Evolutionary conservation across 164 flowering plant genomes (phyloP).

Genomic region (Warburgia ugandensis): DNA sequence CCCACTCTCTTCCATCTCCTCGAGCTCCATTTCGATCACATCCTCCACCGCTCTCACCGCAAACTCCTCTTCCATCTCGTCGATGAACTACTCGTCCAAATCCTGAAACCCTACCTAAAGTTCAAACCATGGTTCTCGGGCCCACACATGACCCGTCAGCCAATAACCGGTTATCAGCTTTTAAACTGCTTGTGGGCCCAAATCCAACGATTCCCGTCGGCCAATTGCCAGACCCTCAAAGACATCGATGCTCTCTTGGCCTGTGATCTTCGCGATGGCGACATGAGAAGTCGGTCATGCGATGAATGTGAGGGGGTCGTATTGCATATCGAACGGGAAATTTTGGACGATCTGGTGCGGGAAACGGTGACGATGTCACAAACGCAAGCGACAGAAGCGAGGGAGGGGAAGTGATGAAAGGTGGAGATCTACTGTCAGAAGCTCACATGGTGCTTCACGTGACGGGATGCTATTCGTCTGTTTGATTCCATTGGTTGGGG

Average conservation of each 20-base stretch:
- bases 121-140: slow-evolving; percentile 29
- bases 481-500: no score
- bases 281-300: neutral
- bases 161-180: slow-evolving; percentile 31
- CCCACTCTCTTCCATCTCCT: slow-evolving; percentile 50
- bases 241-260: slow-evolving; percentile 64
- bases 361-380: slow-evolving; percentile 6
- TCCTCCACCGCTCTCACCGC: slow-evolving; percentile 26
- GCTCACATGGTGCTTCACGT: neutral
- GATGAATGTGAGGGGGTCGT: slow-evolving; percentile 22
- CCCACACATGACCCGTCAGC: neutral
- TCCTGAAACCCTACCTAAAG: slow-evolving; percentile 29
- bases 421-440: no score
- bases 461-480: no score
- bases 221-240: slow-evolving; percentile 41
- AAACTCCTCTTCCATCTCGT: slow-evolving; percentile 43
- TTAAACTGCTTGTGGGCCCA: slow-evolving; percentile 24
- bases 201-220: slow-evolving; percentile 32
- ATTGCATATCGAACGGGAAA: slow-evolving; percentile 16
- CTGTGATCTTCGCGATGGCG: slow-evolving; percentile 25
- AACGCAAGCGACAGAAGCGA: neutral
- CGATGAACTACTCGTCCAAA: slow-evolving; percentile 41
- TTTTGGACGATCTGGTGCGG: slow-evolving; percentile 20
- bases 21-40: slow-evolving; percentile 21
- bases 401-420: no score